phyloP scores from a whole-genome alignment of 371 early-diverging fungal genomes.

The Nosema bombycis region DNA sequence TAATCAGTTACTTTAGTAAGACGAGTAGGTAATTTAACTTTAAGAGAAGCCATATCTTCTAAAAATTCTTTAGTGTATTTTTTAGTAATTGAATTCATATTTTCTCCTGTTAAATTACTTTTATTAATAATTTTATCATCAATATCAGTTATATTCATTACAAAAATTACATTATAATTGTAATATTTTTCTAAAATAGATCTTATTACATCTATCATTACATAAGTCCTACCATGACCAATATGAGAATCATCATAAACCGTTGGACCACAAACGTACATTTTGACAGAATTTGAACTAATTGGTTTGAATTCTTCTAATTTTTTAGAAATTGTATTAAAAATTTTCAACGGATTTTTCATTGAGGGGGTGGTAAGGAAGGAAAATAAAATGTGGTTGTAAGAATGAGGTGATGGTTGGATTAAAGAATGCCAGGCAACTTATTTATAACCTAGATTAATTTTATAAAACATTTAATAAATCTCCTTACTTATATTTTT shows the following conservation, averaged over 20 bases:
- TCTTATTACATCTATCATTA: slow-evolving; percentile 86
- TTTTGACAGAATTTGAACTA: slow-evolving; percentile 45
- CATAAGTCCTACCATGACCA: slow-evolving; percentile 92
- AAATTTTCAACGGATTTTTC: slow-evolving; percentile 35
- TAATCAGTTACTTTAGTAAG: slow-evolving; percentile 93
- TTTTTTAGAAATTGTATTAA: slow-evolving; percentile 52
- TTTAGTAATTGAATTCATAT: slow-evolving; percentile 68
- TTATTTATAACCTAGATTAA: background rate
- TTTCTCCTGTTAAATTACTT: slow-evolving; percentile 50
- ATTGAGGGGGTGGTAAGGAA: background rate
- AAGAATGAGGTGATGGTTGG: no score
- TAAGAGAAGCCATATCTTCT: slow-evolving; percentile 80
- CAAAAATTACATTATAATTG: slow-evolving; percentile 81
- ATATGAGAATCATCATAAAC: slow-evolving; percentile 95
- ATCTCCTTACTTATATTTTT: no score
- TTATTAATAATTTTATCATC: slow-evolving; percentile 80
- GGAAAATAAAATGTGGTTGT: background rate
- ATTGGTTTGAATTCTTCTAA: slow-evolving; percentile 41
- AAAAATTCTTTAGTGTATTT: slow-evolving; percentile 91
- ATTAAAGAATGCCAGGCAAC: no score
- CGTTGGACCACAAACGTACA: slow-evolving; percentile 86
- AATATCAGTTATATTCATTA: slow-evolving; percentile 98
- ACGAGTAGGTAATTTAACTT: slow-evolving; percentile 78
- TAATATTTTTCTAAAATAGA: slow-evolving; percentile 89
- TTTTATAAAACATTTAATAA: no score